Base-by-base conservation (phyloP, 768 basidiomycete species). In the Mycena maculata region DNA sequence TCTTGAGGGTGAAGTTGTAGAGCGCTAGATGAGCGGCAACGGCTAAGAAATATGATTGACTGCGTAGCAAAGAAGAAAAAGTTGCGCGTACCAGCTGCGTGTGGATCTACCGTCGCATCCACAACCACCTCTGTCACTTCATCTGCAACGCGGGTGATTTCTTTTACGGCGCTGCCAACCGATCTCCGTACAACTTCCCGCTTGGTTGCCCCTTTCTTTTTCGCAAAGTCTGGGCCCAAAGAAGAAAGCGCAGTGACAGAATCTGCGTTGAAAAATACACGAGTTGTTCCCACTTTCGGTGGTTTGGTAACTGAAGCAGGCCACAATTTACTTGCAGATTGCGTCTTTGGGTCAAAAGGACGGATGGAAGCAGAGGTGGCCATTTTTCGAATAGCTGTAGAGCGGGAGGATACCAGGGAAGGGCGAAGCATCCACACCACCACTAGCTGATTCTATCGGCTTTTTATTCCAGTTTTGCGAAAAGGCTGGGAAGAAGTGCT, bases 1-100 rank as follows among this genome's bases (percentile, higher is more conserved):
- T 95, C 78, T 94, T 93, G 71, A 96, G 80, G 0, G 90, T 87
- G 74, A 95, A 95, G 69, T 88, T 87, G 78, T 91, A 93, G 47
- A 86, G 73, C 8, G 92, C 91, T 68, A 96, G 82, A 71, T 93
- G 85, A 2, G 94, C 88, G 6, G 90, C 93, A 53, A 94, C 92
- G 47, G 94, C 93, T 91, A 68, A 65, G 45, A 65, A 62, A 59
- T 56, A 27, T 41, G 11, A 31, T 68, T 36, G 15, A 63, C 49
- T 38, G 33, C 25, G 20, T 16, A 16, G 18, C 33, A 65, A 27
- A 36, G 36, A 44, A 62, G 65, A 56, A 57, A 49, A 55, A 8
- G 60, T 47, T 55, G 44, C 20, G 73, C 85, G 25, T 68, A 92
- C 93, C 92, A 67, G 93, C 88, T 65, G 92, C 93, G 67, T 95